Evolutionary conservation across 2,329 filamentous ascomycete genomes (phyloP), one percentile per base, ranked within the genome.

Genomic region (Calonectria fujianensis): DNA sequence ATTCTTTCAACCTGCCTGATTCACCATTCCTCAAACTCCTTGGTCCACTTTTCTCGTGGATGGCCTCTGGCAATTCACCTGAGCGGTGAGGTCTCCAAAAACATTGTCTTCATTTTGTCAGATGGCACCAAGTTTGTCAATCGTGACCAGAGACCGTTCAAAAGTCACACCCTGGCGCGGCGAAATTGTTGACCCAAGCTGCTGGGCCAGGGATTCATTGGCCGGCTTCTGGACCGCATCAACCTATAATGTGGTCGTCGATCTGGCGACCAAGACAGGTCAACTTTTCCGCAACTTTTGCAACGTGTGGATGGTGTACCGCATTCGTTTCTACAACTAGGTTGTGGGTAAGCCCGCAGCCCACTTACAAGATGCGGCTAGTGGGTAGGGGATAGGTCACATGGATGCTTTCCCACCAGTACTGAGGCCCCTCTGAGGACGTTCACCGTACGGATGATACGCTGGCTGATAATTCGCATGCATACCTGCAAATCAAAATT

Each of bases 321-420:
- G 61, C 14, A 63, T 75, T 20, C 14, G 45, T 20, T 20, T 70
- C 8, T 37, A 70, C 54, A 69, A 72, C 32, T 67, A 69, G 4
- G 4, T 84, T 16, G 72, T 78, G 3, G 86, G 75, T 1, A 80
- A 85, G 29, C 81, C 75, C 11, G 57, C 82, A 18, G 78, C 82
- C 83, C 64, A 86, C 85, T 0, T 89, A 87, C 74, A 72, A 90
- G 87, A 91, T 78, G 88, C 88, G 1, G 82, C 80, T 0, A 48
- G 81, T 88, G 0, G 80, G 83, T 2, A 85, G 89, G 70, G 89
- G 88, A 0, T 84, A 83, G 64, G 88, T 87, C 86, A 0, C 89
- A 91, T 79, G 89, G 88, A 1, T 87, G 85, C 57, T 89, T 87
- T 74, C 11, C 37, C 16, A 39, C 16, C 32, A 61, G 16, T 8